Evolutionary conservation across 2,329 filamentous ascomycete species (phyloP).

Genomic region (Chaetomium sp.): DNA sequence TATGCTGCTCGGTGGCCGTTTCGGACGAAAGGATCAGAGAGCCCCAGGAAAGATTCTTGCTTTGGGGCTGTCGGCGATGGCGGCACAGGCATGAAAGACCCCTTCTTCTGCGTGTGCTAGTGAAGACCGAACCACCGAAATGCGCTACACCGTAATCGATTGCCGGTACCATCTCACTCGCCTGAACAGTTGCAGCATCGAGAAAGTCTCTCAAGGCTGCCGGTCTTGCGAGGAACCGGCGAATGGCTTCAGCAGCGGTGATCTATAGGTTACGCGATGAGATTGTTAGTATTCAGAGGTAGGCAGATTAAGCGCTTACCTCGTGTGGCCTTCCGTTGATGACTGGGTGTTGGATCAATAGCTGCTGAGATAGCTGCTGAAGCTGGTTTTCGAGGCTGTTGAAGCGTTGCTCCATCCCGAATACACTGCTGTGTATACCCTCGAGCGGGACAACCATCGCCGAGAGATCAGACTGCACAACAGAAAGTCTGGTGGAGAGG

Average conservation of each 20-base stretch:
- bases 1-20: neutral
- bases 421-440: neutral
- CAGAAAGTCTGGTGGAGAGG: no score
- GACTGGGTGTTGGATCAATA: neutral
- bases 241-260: neutral
- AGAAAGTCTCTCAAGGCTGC: neutral
- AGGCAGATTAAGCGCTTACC: neutral
- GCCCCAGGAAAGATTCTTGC: neutral
- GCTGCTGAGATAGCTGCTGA: neutral
- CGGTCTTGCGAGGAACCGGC: slow-evolving; percentile 1
- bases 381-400: neutral
- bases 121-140: no score
- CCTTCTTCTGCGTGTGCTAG: no score
- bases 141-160: no score
- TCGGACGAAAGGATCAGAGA: neutral
- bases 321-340: neutral
- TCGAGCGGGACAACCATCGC: no score
- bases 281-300: neutral
- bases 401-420: neutral
- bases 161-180: no score
- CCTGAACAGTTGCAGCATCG: neutral
- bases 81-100: no score
- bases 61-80: no score
- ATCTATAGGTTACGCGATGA: neutral
- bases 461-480: no score